Base-by-base conservation (phyloP, 495 filamentous ascomycete species). In the Hypoxylon fragiforme region DNA sequence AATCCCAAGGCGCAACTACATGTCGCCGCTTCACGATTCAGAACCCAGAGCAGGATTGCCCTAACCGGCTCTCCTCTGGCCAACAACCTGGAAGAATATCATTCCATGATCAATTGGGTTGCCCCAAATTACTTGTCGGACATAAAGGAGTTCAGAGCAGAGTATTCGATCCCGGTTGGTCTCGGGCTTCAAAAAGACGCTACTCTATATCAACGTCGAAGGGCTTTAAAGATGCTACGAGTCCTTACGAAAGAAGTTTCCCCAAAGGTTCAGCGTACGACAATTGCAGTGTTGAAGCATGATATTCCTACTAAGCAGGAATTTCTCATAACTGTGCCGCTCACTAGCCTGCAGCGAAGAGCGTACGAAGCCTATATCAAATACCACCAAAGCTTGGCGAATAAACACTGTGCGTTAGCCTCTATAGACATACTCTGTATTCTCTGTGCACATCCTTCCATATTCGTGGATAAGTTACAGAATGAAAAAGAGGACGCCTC, bases 101-200 rank as follows among this genome's bases (percentile, higher is more conserved):
- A 85, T 60, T 67, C 85, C 6, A 87, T 96, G 82, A 86, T 97
- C 41, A 83, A 92, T 44, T 97, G 91, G 91, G 84, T 94, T 26
- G 82, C 89, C 3, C 87, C 90, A 2, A 81, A 79, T 20, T 96
- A 88, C 58, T 75, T 97, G 3, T 90, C 88, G 12, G 75, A 79
- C 4, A 59, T 71, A 2, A 50, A 49, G 0, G 83, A 90, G 62
- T 97, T 97, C 66, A 75, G 72, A 31, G 65, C 74, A 0, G 76
- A 83, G 19, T 97, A 87, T 57, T 74, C 82, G 3, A 79, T 83
- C 11, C 89, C 90, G 0, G 96, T 97, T 51, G 67, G 81, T 18
- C 70, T 77, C 22, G 92, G 92, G 0, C 75, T 91, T 0, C 86
- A 77, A 40, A 57, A 64, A 2, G 87, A 95, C 34, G 90, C 87